phyloP scores from a whole-genome alignment of 2,329 filamentous ascomycete genomes.

The Penicillium expansum region DNA sequence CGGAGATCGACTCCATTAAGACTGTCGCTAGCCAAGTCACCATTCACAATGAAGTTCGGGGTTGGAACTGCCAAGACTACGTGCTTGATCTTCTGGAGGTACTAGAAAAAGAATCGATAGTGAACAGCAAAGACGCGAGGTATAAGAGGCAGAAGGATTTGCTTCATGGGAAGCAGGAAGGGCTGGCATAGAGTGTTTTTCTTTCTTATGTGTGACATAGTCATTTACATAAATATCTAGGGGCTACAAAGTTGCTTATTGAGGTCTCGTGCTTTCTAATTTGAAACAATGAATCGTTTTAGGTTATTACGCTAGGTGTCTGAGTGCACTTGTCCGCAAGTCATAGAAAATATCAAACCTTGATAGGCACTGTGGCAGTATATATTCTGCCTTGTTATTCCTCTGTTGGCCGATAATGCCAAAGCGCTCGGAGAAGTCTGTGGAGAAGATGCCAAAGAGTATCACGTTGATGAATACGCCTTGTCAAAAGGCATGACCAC shows the following conservation, averaged over 20 bases:
- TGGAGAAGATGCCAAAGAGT: neutral
- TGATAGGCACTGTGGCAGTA: neutral
- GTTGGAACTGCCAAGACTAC: slow-evolving; percentile 30
- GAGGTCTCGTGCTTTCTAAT: neutral
- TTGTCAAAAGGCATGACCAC: neutral
- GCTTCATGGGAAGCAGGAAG: slow-evolving; percentile 11
- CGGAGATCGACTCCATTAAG: slow-evolving; percentile 13
- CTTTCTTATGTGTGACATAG: neutral
- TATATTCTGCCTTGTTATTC: neutral
- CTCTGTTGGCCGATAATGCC: neutral
- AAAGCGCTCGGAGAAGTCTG: neutral
- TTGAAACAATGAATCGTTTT: neutral
- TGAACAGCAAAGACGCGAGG: slow-evolving; percentile 1
- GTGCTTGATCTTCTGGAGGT: slow-evolving; percentile 25
- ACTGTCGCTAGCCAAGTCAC: slow-evolving; percentile 13
- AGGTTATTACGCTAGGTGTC: neutral
- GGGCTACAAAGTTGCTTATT: neutral
- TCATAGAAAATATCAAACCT: neutral
- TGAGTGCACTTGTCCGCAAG: no score
- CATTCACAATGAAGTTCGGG: slow-evolving; percentile 21
- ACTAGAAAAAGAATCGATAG: slow-evolving; percentile 15
- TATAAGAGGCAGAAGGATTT: slow-evolving; percentile 8
- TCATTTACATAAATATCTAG: neutral
- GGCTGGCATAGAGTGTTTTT: neutral
- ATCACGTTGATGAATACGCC: neutral